These are phyloP conservation scores for Aspergillus coremiiformis DNA, from an alignment of 495 filamentous ascomycete genomes.

Conservation along the genomic window DNA sequence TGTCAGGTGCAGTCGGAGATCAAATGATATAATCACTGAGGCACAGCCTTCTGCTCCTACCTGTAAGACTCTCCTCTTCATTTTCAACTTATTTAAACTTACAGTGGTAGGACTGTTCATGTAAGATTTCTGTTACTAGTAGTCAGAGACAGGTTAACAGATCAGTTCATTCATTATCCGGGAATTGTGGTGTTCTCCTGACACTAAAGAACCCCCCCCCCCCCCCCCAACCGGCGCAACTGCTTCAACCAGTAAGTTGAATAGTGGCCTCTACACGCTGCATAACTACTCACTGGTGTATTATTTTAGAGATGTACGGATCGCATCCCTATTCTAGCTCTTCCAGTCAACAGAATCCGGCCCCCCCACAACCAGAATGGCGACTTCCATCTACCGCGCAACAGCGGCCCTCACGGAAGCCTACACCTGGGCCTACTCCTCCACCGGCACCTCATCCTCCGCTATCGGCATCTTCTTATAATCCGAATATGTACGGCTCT, in stretches of 20 bases:
- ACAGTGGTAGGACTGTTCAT: background rate
- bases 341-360: conserved; percentile 12
- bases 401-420: conserved; percentile 9
- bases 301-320: conserved; percentile 21
- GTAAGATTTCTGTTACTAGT: background rate
- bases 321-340: conserved; percentile 18
- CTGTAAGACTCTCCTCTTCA: background rate
- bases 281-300: background rate
- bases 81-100: background rate
- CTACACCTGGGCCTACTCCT: conserved; percentile 7
- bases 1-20: background rate
- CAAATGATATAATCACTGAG: background rate
- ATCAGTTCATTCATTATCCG: background rate
- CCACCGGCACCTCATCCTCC: conserved; percentile 10
- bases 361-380: conserved; percentile 40
- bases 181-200: background rate
- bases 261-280: background rate
- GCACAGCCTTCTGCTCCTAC: conserved; percentile 1
- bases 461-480: conserved; percentile 25
- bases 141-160: background rate
- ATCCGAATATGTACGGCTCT: conserved; percentile 34
- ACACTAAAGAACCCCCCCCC: too few relatives aligned
- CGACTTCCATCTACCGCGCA: conserved; percentile 21
- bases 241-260: background rate
- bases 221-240: background rate